phyloP scores from a whole-genome alignment of 768 basidiomycete species.

The Mycena galopus region DNA sequence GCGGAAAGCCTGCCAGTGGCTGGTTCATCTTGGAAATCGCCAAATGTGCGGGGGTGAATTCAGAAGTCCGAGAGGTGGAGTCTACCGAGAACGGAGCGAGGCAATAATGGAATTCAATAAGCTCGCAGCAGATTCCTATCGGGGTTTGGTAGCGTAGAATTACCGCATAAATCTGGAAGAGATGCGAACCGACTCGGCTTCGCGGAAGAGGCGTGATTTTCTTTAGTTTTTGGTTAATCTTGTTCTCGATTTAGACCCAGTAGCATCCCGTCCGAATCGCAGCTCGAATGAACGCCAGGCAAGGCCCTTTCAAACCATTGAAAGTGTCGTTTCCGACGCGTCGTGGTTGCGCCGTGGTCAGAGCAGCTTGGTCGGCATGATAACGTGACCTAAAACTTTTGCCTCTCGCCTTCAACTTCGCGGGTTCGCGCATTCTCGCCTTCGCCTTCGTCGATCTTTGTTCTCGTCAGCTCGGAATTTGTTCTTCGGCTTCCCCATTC shows the following conservation, averaged over 20 bases:
- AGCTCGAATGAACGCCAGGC: conserved; percentile 11
- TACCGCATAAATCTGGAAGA: conserved; percentile 33
- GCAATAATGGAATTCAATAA: conserved; percentile 27
- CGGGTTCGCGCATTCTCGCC: background rate
- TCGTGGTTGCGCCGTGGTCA: background rate
- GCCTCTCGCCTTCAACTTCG: background rate
- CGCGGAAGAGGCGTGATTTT: conserved; percentile 6
- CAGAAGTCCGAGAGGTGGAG: conserved; percentile 26
- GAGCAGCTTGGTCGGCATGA: background rate
- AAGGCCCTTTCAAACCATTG: background rate
- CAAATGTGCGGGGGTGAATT: conserved; percentile 13
- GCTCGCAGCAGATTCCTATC: conserved; percentile 22
- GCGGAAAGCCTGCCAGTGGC: conserved; percentile 20
- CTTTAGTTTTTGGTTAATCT: conserved; percentile 33
- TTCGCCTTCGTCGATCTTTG: conserved; percentile 8
- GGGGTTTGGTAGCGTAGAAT: conserved; percentile 27
- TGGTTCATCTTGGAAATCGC: conserved; percentile 10
- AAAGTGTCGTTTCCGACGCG: background rate
- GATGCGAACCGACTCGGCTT: conserved; percentile 22
- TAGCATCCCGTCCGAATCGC: conserved; percentile 24
- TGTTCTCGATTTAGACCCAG: conserved; percentile 13
- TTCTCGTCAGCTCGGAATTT: background rate
- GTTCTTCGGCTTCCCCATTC: background rate
- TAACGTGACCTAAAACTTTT: background rate
- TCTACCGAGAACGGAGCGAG: conserved; percentile 26